Evolutionary conservation across 2,329 filamentous ascomycete species (phyloP).

Genomic region (Rhynchosporium agropyri): DNA sequence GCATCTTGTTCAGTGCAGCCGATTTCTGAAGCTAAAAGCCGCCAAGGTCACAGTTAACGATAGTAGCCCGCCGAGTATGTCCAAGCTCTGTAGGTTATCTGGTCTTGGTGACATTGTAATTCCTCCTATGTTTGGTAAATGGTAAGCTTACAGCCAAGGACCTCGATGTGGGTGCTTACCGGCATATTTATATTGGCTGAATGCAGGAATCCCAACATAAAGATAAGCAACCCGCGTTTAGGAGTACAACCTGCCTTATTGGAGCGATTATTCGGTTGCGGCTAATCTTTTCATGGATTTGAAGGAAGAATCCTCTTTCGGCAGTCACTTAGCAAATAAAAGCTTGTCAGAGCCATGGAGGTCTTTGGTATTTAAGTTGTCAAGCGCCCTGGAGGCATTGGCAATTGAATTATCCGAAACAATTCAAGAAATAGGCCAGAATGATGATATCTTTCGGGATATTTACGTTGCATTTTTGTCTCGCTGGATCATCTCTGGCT

Average conservation of each 20-base stretch:
- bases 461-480: background rate
- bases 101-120: too few species aligned
- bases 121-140: too few species aligned
- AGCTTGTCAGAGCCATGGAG: background rate
- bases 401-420: background rate
- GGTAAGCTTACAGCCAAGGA: too few species aligned
- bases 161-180: background rate
- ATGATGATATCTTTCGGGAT: background rate
- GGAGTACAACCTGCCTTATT: background rate
- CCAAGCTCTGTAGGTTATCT: too few species aligned
- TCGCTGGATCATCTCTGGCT: background rate
- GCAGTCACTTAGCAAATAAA: background rate
- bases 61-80: too few species aligned
- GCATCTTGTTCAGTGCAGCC: too few species aligned
- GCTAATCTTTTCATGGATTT: background rate
- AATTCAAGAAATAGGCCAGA: background rate
- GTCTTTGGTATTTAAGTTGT: background rate
- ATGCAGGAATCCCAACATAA: background rate
- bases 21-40: too few species aligned
- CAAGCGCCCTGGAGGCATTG: background rate
- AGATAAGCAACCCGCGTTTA: conserved; percentile 5
- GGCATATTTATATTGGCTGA: background rate
- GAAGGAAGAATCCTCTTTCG: background rate
- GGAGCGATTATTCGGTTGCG: background rate
- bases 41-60: too few species aligned